Evolutionary conservation across 768 basidiomycete species (phyloP).

Genomic region (Mycena leptocephala): DNA sequence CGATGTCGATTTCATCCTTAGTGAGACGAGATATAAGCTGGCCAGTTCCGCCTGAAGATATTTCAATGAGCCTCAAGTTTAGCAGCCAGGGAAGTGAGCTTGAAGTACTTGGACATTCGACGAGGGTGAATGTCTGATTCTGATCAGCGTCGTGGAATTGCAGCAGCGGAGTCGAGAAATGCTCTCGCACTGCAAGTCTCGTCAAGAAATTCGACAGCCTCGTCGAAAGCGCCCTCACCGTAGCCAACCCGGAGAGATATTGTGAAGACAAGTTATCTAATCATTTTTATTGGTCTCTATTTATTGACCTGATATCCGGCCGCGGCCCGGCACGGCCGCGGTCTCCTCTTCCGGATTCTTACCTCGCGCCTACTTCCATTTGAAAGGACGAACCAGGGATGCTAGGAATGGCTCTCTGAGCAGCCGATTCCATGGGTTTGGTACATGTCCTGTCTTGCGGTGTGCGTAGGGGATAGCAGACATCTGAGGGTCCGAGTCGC

Average conservation of each 20-base stretch:
- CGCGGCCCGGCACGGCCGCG: too few relatives aligned
- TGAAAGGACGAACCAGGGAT: too few relatives aligned
- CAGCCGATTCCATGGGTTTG: too few relatives aligned
- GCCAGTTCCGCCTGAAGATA: conserved; percentile 83
- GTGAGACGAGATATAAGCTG: conserved; percentile 85
- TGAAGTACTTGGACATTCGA: conserved; percentile 87
- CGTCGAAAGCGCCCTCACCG: conserved; percentile 47
- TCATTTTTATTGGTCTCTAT: too few relatives aligned
- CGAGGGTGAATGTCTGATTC: conserved; percentile 82
- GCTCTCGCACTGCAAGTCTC: conserved; percentile 74
- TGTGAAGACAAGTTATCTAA: conserved; percentile 16
- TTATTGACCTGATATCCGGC: too few relatives aligned
- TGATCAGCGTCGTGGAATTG: conserved; percentile 84
- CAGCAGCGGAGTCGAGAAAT: conserved; percentile 94
- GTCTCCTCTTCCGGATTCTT: too few relatives aligned
- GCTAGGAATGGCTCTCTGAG: too few relatives aligned
- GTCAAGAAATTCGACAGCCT: background rate
- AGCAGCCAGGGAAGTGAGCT: conserved; percentile 32
- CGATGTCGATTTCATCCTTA: conserved; percentile 86
- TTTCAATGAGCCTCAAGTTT: conserved; percentile 24
- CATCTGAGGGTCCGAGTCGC: background rate
- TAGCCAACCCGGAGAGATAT: conserved; percentile 66
- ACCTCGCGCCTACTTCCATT: too few relatives aligned
- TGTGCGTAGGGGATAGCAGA: too few relatives aligned
- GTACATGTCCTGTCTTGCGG: too few relatives aligned